These are phyloP conservation scores for Grosmannia huntii DNA, from an alignment of 2,329 filamentous ascomycete species.

Conservation along the genomic window DNA sequence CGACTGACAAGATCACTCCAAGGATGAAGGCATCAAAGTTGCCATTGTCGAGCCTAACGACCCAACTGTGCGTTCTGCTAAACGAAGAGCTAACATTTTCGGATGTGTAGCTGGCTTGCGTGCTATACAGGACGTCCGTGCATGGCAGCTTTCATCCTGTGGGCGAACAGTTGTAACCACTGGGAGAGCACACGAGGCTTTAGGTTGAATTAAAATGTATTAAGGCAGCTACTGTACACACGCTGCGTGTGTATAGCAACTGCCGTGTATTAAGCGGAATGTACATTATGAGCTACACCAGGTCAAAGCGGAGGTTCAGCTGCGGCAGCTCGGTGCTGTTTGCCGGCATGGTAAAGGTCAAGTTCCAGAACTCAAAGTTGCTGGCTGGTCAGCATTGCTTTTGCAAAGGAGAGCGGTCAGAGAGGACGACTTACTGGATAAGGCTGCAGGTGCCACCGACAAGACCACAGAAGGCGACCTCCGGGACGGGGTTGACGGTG, in stretches of 20 bases:
- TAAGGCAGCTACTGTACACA: no score
- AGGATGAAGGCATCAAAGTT: conserved; percentile 64
- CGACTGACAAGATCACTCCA: conserved; percentile 72
- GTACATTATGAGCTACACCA: background rate
- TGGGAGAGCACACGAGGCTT: background rate
- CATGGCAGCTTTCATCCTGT: conserved; percentile 50
- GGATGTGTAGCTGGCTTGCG: background rate
- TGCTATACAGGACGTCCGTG: conserved; percentile 47
- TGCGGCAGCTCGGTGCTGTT: conserved; percentile 8
- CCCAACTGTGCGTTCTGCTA: conserved; percentile 42
- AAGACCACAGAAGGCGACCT: conserved; percentile 28
- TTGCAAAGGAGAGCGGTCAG: background rate
- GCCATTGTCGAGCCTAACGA: conserved; percentile 68
- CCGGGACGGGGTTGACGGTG: conserved; percentile 26
- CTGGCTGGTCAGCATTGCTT: conserved; percentile 3
- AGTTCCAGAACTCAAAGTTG: conserved; percentile 35
- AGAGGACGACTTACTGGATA: conserved; percentile 12
- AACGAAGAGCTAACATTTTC: background rate
- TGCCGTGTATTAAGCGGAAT: no score
- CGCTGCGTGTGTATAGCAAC: no score
- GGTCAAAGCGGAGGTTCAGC: conserved; percentile 5
- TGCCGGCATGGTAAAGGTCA: conserved; percentile 27
- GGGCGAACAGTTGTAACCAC: background rate
- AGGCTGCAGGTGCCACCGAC: conserved; percentile 20
- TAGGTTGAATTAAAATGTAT: background rate